Evolutionary conservation across 495 filamentous ascomycete species (phyloP).

Genomic region (Diplogelasinospora grovesii): DNA sequence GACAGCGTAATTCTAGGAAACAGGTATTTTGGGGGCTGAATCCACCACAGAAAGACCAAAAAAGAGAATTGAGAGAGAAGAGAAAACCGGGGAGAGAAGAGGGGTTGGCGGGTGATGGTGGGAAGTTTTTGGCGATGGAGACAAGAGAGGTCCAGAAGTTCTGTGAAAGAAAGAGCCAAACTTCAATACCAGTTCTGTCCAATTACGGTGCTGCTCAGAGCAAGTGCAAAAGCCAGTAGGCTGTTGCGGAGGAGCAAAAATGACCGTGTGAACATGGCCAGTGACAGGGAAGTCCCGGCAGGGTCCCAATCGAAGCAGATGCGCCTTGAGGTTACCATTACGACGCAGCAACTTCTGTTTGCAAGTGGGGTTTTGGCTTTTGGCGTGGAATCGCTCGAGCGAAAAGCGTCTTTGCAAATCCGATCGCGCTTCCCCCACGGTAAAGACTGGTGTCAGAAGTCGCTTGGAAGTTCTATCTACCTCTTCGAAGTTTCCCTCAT

Average conservation of each 20-base stretch:
- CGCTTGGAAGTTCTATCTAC: too few relatives aligned
- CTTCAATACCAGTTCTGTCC: neutral
- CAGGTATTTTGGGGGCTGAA: neutral
- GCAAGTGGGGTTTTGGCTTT: neutral
- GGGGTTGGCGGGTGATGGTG: conserved; percentile 12
- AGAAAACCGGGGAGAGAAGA: conserved; percentile 17
- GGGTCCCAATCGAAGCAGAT: neutral
- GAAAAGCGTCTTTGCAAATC: too few relatives aligned
- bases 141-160: neutral
- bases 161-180: conserved; percentile 9
- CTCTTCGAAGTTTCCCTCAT: neutral
- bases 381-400: neutral
- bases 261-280: too few relatives aligned
- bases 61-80: conserved; percentile 15
- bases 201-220: too few relatives aligned
- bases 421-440: too few relatives aligned
- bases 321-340: neutral
- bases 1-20: conserved; percentile 1
- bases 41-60: conserved; percentile 1
- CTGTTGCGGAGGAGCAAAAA: too few relatives aligned
- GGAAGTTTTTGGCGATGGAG: conserved; percentile 11
- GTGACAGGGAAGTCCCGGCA: too few relatives aligned
- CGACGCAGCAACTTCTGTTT: conserved; percentile 1
- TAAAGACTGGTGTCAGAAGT: too few relatives aligned
- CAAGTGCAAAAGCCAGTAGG: too few relatives aligned